Evolutionary conservation across 169 alveolate species (phyloP), one percentile per base, ranked within the genome.

Genomic region (Cyclospora cayetanensis): DNA sequence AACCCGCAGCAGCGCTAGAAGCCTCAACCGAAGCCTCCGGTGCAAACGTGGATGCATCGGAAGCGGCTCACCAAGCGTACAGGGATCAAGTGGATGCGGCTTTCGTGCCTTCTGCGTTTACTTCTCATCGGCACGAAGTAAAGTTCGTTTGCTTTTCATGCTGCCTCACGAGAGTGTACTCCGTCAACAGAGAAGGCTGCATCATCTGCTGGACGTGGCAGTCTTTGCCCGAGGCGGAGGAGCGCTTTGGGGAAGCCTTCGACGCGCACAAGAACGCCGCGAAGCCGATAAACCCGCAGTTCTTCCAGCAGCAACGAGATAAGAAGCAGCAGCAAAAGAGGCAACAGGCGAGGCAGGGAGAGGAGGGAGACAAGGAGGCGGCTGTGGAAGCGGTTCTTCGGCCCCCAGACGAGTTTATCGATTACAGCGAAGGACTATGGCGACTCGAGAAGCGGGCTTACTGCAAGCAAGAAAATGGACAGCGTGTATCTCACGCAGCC

Each of bases 181-280:
- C 92, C 31, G 92, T 86, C 9, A 86, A 86, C 52, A 34, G 92
- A 4, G 85, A 86, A 18, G 92, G 92, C 9, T 53, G 84, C 55
- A 65, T 86, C 37, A 76, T 86, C 34, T 11, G 41, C n/a, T 86
- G 92, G 92, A 18, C 7, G 25, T 86, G 92, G 92, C 35, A 15
- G 27, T 29, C 80, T 27, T 11, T 25, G 27, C 50, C 25, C 12
- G 82, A 70, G 37, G 55, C 91, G 1, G 83, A 60, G 27, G 91
- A 84, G 74, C 70, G 29, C n/a, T 31, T 34, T 31, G 80, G 25
- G 35, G 31, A 39, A 31, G 76, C 79, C 5, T 42, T 35, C 12
- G 79, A 31, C 39, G 83, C 50, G 12, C 35, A 25, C 4, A 34
- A 22, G 11, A 72, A 72, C 55, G 50, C 83, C 11, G 83, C 83